Conservation (phyloP, 371 early-diverging fungal genomes). For the Rhizomucor miehei region DNA sequence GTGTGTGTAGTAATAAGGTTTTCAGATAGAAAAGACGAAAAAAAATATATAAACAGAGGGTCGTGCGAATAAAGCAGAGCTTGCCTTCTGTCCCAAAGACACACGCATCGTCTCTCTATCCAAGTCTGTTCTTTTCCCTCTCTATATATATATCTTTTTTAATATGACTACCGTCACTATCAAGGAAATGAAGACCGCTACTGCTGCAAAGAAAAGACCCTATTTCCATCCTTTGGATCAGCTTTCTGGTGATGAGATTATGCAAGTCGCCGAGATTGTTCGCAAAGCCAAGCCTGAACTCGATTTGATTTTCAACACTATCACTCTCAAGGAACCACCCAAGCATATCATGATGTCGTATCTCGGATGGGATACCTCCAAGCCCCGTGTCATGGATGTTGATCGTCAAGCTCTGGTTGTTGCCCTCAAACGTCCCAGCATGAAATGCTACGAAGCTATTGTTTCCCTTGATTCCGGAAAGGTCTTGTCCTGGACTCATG, state of each 20-base stretch:
- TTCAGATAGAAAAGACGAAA: slow-evolving; percentile 10
- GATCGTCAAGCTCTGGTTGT: slow-evolving; percentile 48
- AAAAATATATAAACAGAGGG: slow-evolving; percentile 9
- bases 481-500: slow-evolving; percentile 32
- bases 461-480: slow-evolving; percentile 27
- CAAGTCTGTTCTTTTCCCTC: too few relatives aligned
- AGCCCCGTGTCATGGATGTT: slow-evolving; percentile 29
- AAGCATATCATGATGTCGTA: slow-evolving; percentile 44
- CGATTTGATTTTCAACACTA: slow-evolving; percentile 49
- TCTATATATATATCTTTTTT: slow-evolving; percentile 9
- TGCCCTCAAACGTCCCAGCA: slow-evolving; percentile 33
- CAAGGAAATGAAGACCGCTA: slow-evolving; percentile 42
- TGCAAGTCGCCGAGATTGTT: slow-evolving; percentile 30
- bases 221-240: slow-evolving; percentile 45
- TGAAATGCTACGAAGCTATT: slow-evolving; percentile 41
- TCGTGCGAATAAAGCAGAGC: slow-evolving; percentile 17
- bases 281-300: slow-evolving; percentile 30
- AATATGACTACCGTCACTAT: slow-evolving; percentile 22
- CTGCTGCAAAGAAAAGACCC: slow-evolving; percentile 21
- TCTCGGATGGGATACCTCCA: slow-evolving; percentile 42
- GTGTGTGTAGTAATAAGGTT: too few relatives aligned
- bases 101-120: too few relatives aligned
- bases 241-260: slow-evolving; percentile 41
- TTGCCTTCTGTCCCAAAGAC: neutral
- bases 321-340: slow-evolving; percentile 46